Evolutionary conservation across 2,329 filamentous ascomycete species (phyloP).

Genomic region (Hypoxylon sp.): DNA sequence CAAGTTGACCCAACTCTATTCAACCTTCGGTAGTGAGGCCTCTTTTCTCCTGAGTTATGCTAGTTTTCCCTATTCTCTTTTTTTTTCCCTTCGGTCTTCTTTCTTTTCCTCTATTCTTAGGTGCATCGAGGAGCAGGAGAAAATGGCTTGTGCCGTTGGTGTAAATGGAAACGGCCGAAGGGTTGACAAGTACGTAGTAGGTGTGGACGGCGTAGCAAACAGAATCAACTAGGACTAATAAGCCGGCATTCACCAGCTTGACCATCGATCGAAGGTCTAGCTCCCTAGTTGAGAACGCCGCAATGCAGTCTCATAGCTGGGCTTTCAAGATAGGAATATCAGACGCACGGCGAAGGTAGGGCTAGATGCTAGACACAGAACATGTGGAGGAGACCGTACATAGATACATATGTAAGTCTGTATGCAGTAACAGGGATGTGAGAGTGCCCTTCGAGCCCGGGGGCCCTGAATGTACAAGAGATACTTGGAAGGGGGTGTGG

Average conservation of each 20-base stretch:
- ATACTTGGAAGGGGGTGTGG: slow-evolving; percentile 52
- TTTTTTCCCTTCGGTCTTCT: slow-evolving; percentile 31
- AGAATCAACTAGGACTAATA: slow-evolving; percentile 45
- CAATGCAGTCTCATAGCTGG: slow-evolving; percentile 51
- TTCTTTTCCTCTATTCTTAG: slow-evolving; percentile 37
- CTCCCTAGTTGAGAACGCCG: slow-evolving; percentile 50
- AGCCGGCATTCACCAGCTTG: slow-evolving; percentile 45
- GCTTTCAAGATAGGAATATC: slow-evolving; percentile 53
- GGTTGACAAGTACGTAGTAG: slow-evolving; percentile 42
- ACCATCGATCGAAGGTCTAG: slow-evolving; percentile 46
- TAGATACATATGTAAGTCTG: slow-evolving; percentile 59
- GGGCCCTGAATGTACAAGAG: slow-evolving; percentile 49
- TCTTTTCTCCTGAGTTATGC: slow-evolving; percentile 39
- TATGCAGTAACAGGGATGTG: slow-evolving; percentile 58
- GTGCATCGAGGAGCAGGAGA: slow-evolving; percentile 47
- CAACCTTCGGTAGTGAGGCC: slow-evolving; percentile 29
- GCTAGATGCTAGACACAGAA: slow-evolving; percentile 51
- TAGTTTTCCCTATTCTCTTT: slow-evolving; percentile 34
- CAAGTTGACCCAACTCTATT: slow-evolving; percentile 45
- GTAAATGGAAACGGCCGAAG: slow-evolving; percentile 48
- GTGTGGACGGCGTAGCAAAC: slow-evolving; percentile 49
- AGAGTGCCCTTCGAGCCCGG: slow-evolving; percentile 52
- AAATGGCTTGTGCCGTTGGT: slow-evolving; percentile 43
- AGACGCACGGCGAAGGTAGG: slow-evolving; percentile 53
- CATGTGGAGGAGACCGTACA: slow-evolving; percentile 55